Percentiles rank a stretch among this genome's conserved stretches.
Conservation (phyloP, 768 basidiomycete genomes). For the Neoboletus subvelutipes region DNA sequence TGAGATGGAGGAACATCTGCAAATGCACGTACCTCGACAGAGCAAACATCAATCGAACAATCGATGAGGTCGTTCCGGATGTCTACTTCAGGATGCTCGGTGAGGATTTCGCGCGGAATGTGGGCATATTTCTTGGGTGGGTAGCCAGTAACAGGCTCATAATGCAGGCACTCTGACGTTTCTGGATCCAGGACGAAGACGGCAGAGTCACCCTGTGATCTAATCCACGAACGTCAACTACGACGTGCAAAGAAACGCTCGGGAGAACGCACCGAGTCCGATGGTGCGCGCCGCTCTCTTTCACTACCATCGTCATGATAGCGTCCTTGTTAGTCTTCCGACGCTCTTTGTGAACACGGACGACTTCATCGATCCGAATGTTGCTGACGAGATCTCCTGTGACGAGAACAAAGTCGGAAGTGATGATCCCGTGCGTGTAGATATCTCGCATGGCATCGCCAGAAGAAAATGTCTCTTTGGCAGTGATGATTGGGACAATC, state of each 20-base stretch:
- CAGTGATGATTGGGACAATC: conserved; percentile 82
- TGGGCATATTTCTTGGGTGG: conserved; percentile 59
- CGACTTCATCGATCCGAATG: conserved; percentile 85
- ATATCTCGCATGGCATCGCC: conserved; percentile 94
- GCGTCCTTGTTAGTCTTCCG: conserved; percentile 87
- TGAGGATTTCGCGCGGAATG: conserved; percentile 78
- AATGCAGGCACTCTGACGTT: conserved; percentile 82
- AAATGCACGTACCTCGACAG: conserved; percentile 68
- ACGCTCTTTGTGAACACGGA: conserved; percentile 84
- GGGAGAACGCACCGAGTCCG: conserved; percentile 60
- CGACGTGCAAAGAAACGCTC: neutral
- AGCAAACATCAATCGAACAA: conserved; percentile 90
- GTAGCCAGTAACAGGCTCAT: conserved; percentile 71
- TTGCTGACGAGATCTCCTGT: conserved; percentile 93
- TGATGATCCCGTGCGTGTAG: conserved; percentile 87
- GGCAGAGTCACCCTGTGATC: conserved; percentile 70
- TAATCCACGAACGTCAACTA: conserved; percentile 27
- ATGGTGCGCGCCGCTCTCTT: conserved; percentile 70
- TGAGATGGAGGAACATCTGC: neutral
- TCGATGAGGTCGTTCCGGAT: conserved; percentile 87
- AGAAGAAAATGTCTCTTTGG: conserved; percentile 82
- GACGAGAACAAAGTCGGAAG: conserved; percentile 88
- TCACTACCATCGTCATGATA: conserved; percentile 95
- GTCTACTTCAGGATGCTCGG: conserved; percentile 75
- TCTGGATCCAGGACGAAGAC: conserved; percentile 76